Evolutionary conservation across 2,329 filamentous ascomycete genomes (phyloP), one percentile per base, ranked within the genome.

Genomic region (Beauveria medogensis): DNA sequence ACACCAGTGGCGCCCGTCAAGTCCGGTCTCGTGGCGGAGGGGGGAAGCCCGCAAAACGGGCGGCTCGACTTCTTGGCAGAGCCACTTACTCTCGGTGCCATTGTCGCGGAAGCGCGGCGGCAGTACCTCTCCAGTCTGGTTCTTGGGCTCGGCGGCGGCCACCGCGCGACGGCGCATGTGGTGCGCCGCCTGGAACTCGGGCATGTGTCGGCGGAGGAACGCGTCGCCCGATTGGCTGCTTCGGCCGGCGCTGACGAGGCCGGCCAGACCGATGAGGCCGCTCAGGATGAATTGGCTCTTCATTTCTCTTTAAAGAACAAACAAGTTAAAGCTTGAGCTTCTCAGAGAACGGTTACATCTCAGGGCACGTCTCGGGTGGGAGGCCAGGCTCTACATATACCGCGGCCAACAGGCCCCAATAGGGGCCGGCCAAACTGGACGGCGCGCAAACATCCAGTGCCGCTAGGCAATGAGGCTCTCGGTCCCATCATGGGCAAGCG

Each of bases 11-110:
- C 16, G 26, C 55, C 10, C 34, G 34, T 12, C 34, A 37, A 14
- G 16, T 5, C 44, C 14, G 22, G 18, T 18, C 6, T 47, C 44
- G 20, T 6, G 6, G 44, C 28, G 20, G 24, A 46, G n/a, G 30
- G 1, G 34, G 28, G 5, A 30, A 37, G 12, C n/a, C n/a, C 26
- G 41, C 16, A 37, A 30, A 28, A 41, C 6, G 30, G 28, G 41
- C 28, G 22, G 50, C 40, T 22, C 12, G 18, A n/a, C 8, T 26
- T 37, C 26, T 56, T 56, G 43, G 26, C 30, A 40, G 44, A 30
- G n/a, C 22, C 12, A 60, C 66, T 59, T 52, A 67, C 67, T 55
- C 51, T 66, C 50, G 18, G 67, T 67, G 50, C 58, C 59, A 12
- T 66, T 58, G 22, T 57, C 65, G 26, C 64, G 55, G 52, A 67